Evolutionary conservation across 2,329 filamentous ascomycete genomes (phyloP).

Genomic region (Mollisia scopiformis): DNA sequence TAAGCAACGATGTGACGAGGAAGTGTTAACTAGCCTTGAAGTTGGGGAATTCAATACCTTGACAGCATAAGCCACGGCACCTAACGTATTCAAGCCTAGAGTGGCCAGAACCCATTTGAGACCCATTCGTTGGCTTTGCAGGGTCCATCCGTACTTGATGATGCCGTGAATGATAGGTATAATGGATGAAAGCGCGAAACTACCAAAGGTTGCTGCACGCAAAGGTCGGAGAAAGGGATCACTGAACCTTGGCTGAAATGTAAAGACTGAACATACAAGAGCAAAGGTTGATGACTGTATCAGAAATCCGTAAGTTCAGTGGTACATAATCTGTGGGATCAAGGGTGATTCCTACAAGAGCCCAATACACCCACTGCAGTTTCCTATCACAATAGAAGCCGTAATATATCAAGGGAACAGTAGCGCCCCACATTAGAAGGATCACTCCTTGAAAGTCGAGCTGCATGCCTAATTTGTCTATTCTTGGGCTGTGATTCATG

Average conservation of each 20-base stretch:
- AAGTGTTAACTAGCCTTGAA: too few relatives aligned
- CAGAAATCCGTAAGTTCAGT: too few relatives aligned
- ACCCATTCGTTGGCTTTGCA: constrained; percentile 24
- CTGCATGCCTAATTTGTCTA: constrained; percentile 39
- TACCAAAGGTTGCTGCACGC: constrained; percentile 29
- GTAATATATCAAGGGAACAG: constrained; percentile 43
- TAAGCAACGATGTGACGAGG: too few relatives aligned
- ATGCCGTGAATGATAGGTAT: constrained; percentile 32
- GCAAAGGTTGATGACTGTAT: constrained; percentile 3
- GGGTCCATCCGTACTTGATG: constrained; percentile 22
- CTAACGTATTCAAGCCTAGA: constrained; percentile 20
- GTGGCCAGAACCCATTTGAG: constrained; percentile 17
- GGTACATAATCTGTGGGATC: too few relatives aligned
- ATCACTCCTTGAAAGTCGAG: constrained; percentile 44
- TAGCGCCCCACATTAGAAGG: constrained; percentile 42
- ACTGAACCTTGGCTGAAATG: not conserved
- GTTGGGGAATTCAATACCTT: too few relatives aligned
- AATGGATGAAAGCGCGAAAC: constrained; percentile 29
- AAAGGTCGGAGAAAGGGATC: not conserved
- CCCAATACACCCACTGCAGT: constrained; percentile 39
- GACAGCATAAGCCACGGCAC: constrained; percentile 16
- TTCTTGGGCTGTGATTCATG: constrained; percentile 41
- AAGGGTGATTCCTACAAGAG: too few relatives aligned
- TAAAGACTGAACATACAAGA: not conserved
- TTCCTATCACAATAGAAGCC: constrained; percentile 44